A percentile compares a stretch with the other conserved stretches of the same genome.
Evolutionary conservation across 2,329 filamentous ascomycete genomes (phyloP).

Genomic region (Neocucurbitaria cava): DNA sequence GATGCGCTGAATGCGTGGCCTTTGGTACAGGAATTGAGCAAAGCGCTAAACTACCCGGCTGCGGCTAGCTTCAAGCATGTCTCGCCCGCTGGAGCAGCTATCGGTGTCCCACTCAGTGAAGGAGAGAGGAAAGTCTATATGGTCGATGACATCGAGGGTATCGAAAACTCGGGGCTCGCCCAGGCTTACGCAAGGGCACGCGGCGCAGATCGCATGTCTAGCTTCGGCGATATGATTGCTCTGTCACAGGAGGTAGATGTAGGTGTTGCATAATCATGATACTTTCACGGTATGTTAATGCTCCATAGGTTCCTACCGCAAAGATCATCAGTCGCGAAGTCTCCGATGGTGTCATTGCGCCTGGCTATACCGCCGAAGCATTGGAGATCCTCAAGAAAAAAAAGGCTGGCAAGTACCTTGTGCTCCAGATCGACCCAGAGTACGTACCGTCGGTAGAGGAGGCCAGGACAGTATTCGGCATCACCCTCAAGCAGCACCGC

Average conservation of each 20-base stretch:
- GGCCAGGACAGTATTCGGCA: slow-evolving; percentile 86
- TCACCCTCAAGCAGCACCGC: slow-evolving; percentile 87
- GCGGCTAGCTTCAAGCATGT: slow-evolving; percentile 98
- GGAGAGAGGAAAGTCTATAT: slow-evolving; percentile 98
- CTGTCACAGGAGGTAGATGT: slow-evolving; percentile 87
- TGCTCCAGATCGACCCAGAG: slow-evolving; percentile 90
- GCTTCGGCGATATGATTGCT: slow-evolving; percentile 95
- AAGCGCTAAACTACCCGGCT: slow-evolving; percentile 84
- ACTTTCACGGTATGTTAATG: slow-evolving; percentile 2
- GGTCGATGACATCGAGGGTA: slow-evolving; percentile 90
- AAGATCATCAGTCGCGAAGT: slow-evolving; percentile 99
- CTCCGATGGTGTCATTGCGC: slow-evolving; percentile 94
- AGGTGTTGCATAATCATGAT: slow-evolving; percentile 2
- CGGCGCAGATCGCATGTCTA: slow-evolving; percentile 97
- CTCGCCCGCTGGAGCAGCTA: slow-evolving; percentile 93
- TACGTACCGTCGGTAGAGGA: slow-evolving; percentile 80
- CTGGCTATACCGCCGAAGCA: slow-evolving; percentile 82
- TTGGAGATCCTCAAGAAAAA: slow-evolving; percentile 95
- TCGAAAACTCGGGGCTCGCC: slow-evolving; percentile 84
- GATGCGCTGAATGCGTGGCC: slow-evolving; percentile 98
- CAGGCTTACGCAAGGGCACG: slow-evolving; percentile 96
- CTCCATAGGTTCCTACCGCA: slow-evolving; percentile 71
- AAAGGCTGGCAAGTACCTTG: slow-evolving; percentile 96
- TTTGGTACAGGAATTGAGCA: slow-evolving; percentile 93
- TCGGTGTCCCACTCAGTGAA: slow-evolving; percentile 83